These are phyloP conservation scores for Berberis thunbergii DNA, from an alignment of 164 flowering plant genomes.

Conservation along the genomic window DNA sequence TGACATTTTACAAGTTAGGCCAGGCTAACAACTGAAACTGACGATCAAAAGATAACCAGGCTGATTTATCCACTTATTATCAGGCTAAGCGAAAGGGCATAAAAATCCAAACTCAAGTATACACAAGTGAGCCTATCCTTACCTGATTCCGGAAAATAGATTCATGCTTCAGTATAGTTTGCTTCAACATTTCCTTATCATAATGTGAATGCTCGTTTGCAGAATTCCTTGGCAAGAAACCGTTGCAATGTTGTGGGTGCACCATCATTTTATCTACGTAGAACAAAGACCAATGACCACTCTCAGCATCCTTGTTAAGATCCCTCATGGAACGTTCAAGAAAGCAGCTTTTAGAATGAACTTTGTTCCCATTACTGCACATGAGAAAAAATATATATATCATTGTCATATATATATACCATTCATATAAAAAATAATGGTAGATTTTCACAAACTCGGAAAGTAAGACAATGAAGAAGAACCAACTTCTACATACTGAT, in stretches of 20 bases:
- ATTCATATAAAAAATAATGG: too few relatives aligned
- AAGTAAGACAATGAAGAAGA: too few relatives aligned
- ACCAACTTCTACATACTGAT: too few relatives aligned
- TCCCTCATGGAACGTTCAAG: slow-evolving; percentile 75
- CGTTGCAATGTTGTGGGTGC: slow-evolving; percentile 49
- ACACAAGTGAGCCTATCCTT: not conserved
- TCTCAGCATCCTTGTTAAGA: slow-evolving; percentile 61
- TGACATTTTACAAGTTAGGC: not conserved
- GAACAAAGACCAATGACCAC: slow-evolving; percentile 53
- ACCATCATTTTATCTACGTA: slow-evolving; percentile 45
- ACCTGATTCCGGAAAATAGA: slow-evolving; percentile 80
- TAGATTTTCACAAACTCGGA: too few relatives aligned
- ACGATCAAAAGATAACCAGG: not conserved
- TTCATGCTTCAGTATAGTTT: slow-evolving; percentile 84
- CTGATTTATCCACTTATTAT: not conserved
- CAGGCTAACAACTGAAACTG: not conserved
- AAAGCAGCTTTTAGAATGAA: slow-evolving; percentile 57
- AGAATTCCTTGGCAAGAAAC: slow-evolving; percentile 28
- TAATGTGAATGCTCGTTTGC: slow-evolving; percentile 39
- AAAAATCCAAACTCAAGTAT: not conserved
- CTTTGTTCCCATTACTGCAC: slow-evolving; percentile 86
- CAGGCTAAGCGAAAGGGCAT: too few relatives aligned
- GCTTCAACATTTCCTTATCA: slow-evolving; percentile 63
- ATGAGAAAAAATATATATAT: slow-evolving; percentile 5
- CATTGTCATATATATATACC: too few relatives aligned